phyloP scores from a whole-genome alignment of 306 rosid genomes.

The Boehmeria nivea region DNA sequence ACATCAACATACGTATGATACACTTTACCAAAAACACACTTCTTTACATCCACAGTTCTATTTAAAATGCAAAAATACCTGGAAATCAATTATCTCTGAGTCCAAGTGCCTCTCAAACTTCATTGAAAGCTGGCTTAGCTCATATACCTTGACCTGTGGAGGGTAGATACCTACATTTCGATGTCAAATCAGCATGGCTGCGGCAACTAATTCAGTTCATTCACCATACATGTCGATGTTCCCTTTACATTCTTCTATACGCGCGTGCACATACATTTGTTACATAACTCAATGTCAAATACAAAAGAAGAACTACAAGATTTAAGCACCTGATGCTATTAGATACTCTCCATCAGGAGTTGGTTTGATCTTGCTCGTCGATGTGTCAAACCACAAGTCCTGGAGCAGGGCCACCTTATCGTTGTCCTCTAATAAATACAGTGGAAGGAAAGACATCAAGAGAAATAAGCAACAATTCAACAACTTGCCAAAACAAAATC shows the following conservation, averaged over 20 bases:
- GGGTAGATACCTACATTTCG: conserved; percentile 79
- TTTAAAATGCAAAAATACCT: conserved; percentile 44
- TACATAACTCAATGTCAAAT: background rate
- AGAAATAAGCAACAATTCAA: no score
- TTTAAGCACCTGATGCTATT: conserved; percentile 68
- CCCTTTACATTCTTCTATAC: background rate
- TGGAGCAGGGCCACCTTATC: conserved; percentile 64
- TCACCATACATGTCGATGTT: background rate
- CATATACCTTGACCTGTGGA: conserved; percentile 87
- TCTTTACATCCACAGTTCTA: background rate
- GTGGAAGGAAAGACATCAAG: background rate
- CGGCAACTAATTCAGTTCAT: background rate
- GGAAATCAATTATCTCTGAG: conserved; percentile 83
- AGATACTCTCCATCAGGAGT: conserved; percentile 83
- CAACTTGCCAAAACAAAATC: no score
- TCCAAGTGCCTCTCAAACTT: conserved; percentile 94
- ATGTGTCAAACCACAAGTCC: conserved; percentile 73
- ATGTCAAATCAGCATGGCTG: conserved; percentile 7
- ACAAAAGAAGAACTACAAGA: background rate
- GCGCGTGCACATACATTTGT: background rate
- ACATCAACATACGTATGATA: no score
- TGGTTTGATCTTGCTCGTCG: conserved; percentile 77
- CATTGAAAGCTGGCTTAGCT: conserved; percentile 68
- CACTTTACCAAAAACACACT: background rate
- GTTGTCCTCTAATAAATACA: conserved; percentile 45